Conservation (phyloP, 2,329 filamentous ascomycete genomes). For the Pseudopyricularia javanii region DNA sequence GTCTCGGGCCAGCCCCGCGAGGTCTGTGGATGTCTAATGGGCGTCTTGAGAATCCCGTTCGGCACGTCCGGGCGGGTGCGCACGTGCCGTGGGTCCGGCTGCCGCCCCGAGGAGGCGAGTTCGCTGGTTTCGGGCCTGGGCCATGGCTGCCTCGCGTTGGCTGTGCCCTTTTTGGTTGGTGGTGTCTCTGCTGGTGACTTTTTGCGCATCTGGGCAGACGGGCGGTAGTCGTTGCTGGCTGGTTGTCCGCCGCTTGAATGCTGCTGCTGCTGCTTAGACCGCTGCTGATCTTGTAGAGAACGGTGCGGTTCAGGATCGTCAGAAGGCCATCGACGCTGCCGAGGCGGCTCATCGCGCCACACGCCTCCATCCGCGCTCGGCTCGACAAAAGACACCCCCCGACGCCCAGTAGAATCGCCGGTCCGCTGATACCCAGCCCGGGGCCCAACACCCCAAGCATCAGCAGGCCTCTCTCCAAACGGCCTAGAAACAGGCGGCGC, state of each 20-base stretch:
- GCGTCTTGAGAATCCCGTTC: neutral
- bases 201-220: neutral
- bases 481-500: neutral
- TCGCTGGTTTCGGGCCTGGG: constrained; percentile 1
- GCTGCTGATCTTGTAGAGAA: too few relatives aligned
- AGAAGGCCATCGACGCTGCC: neutral
- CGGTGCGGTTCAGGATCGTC: too few relatives aligned
- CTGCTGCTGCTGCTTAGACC: neutral
- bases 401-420: neutral
- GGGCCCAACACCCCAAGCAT: neutral
- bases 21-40: neutral
- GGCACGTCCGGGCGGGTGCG: neutral
- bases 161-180: neutral
- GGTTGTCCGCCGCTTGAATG: neutral
- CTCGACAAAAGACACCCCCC: neutral
- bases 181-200: neutral
- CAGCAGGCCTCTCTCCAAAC: neutral
- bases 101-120: neutral
- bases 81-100: neutral
- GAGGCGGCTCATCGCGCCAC: neutral
- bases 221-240: neutral
- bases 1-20: constrained; percentile 1
- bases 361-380: neutral
- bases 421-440: neutral
- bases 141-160: neutral